phyloP scores from a whole-genome alignment of 768 basidiomycete genomes.

The Agrocybe pediades region DNA sequence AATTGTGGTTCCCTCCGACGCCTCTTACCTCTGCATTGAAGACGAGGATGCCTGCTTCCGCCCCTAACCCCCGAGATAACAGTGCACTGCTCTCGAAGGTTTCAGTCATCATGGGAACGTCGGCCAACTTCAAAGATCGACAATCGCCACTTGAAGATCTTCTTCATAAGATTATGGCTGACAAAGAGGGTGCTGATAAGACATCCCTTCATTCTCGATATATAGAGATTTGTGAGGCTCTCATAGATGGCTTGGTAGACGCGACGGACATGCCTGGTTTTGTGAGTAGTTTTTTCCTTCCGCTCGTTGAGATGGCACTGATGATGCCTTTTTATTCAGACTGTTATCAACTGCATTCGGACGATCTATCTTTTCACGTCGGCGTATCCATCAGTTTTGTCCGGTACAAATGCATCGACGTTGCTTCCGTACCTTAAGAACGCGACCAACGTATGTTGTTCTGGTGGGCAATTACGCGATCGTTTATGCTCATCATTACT shows the following conservation, averaged over 20 bases:
- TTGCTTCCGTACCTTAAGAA: slow-evolving; percentile 91
- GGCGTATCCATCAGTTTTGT: slow-evolving; percentile 84
- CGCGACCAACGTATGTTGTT: slow-evolving; percentile 61
- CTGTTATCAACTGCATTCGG: slow-evolving; percentile 79
- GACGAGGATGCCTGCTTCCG: slow-evolving; percentile 28
- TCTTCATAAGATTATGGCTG: slow-evolving; percentile 78
- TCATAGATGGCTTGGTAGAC: slow-evolving; percentile 91
- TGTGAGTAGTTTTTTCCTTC: slow-evolving; percentile 39
- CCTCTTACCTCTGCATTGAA: slow-evolving; percentile 39
- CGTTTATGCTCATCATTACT: neutral
- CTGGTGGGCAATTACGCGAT: neutral
- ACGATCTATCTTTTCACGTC: slow-evolving; percentile 83
- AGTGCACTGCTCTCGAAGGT: slow-evolving; percentile 63
- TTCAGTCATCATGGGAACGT: slow-evolving; percentile 82
- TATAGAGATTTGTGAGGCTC: slow-evolving; percentile 75
- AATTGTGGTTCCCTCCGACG: slow-evolving; percentile 77
- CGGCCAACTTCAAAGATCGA: slow-evolving; percentile 79
- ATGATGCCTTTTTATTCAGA: slow-evolving; percentile 41
- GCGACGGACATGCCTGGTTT: slow-evolving; percentile 78
- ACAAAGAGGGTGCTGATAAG: slow-evolving; percentile 63
- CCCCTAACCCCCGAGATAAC: slow-evolving; percentile 48
- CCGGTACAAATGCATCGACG: slow-evolving; percentile 79
- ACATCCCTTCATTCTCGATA: slow-evolving; percentile 65
- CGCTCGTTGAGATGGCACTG: neutral
- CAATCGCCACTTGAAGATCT: slow-evolving; percentile 85